These are phyloP conservation scores for Detonula confervacea DNA, from an alignment of 352 stramenopile species.

Conservation along the genomic window DNA sequence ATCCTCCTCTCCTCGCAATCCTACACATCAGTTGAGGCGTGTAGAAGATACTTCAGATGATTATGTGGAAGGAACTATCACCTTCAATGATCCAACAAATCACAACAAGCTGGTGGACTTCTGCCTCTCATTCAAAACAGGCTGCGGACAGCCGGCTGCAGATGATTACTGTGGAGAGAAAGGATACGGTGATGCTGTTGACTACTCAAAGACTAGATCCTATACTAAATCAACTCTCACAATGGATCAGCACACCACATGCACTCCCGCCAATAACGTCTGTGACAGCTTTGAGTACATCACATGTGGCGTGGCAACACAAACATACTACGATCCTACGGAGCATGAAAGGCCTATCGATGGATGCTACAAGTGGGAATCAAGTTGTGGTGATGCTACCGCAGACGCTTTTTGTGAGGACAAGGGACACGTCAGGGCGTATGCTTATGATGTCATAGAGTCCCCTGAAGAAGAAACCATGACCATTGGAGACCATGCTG, in stretches of 20 bases:
- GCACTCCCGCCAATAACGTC: background rate
- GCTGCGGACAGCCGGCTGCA: background rate
- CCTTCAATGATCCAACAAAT: background rate
- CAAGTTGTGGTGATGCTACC: background rate
- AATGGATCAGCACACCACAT: background rate
- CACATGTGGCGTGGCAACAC: background rate
- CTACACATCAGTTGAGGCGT: background rate
- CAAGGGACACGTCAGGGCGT: background rate
- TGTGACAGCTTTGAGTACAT: background rate
- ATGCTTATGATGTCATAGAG: background rate
- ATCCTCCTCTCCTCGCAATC: background rate
- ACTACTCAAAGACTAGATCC: background rate
- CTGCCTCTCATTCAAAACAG: background rate
- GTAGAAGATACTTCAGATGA: background rate
- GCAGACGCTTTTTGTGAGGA: background rate
- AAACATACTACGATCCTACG: background rate
- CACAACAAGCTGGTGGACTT: background rate
- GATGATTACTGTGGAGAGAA: background rate
- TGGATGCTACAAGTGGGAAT: background rate
- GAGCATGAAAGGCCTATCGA: no score
- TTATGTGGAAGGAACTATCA: background rate
- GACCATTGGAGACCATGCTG: background rate
- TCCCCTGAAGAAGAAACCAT: background rate
- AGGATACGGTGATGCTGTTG: background rate
- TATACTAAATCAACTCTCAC: background rate